A percentile compares a stretch with the other conserved stretches of the same genome.
Evolutionary conservation across 169 alveolate genomes (phyloP).

Genomic region (Eimeria necatrix): DNA sequence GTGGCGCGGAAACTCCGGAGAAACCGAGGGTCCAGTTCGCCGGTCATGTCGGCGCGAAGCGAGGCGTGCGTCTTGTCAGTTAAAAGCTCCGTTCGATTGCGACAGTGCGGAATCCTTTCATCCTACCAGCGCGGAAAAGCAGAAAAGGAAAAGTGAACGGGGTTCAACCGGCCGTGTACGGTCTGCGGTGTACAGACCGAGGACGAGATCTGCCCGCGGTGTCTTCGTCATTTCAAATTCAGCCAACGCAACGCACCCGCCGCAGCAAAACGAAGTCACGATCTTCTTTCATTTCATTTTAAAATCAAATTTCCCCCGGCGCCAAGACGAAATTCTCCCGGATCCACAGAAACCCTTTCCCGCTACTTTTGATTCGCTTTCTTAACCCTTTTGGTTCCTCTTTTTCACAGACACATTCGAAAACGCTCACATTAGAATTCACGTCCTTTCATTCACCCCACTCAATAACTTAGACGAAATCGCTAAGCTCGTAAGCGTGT

Average conservation of each 20-base stretch:
- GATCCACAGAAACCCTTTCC: too few species aligned
- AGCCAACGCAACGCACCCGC: background rate
- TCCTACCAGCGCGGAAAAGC: slow-evolving; percentile 28
- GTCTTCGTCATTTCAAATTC: background rate
- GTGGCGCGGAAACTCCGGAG: slow-evolving; percentile 54
- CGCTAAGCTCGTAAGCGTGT: too few species aligned
- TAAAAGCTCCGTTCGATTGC: background rate
- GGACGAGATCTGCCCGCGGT: slow-evolving; percentile 5
- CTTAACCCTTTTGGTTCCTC: too few species aligned
- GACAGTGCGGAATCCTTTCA: background rate
- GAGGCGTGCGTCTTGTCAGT: too few species aligned
- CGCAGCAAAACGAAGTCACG: background rate
- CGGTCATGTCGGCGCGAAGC: slow-evolving; percentile 29
- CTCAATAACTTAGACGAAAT: too few species aligned
- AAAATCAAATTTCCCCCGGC: too few species aligned
- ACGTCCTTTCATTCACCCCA: too few species aligned
- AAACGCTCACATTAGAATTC: too few species aligned
- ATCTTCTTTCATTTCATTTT: too few species aligned
- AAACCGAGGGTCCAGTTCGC: slow-evolving; percentile 65
- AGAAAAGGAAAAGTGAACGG: slow-evolving; percentile 67
- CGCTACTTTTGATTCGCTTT: too few species aligned
- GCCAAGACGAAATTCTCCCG: too few species aligned
- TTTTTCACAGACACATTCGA: too few species aligned
- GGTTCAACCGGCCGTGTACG: background rate
- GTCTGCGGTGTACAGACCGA: slow-evolving; percentile 67